A percentile compares a stretch with the other conserved stretches of the same genome.
Conservation (phyloP, 2,329 filamentous ascomycete species). For the Trichoderma koningiopsis region DNA sequence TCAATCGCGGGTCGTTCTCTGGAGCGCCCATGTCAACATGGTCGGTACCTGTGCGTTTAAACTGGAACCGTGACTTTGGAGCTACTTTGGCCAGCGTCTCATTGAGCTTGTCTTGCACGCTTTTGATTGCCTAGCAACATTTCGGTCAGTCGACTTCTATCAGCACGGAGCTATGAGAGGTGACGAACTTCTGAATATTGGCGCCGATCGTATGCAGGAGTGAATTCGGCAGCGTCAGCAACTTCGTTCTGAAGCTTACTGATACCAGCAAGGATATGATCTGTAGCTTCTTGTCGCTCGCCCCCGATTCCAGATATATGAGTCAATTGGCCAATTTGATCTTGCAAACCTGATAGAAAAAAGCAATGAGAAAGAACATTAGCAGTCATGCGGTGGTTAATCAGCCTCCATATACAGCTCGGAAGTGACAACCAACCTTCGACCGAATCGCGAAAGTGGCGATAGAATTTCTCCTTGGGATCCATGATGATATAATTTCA, state of each 20-base stretch:
- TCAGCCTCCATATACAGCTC: not conserved
- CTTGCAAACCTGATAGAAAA: slow-evolving; percentile 65
- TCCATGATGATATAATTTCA: slow-evolving; percentile 35
- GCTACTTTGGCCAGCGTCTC: slow-evolving; percentile 67
- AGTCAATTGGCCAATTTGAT: slow-evolving; percentile 70
- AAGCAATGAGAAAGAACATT: not conserved
- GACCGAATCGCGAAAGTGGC: slow-evolving; percentile 77
- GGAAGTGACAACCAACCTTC: slow-evolving; percentile 57
- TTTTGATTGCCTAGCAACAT: slow-evolving; percentile 68
- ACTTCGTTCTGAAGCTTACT: slow-evolving; percentile 80
- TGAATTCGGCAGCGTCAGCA: slow-evolving; percentile 76
- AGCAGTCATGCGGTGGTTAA: not conserved
- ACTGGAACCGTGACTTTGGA: slow-evolving; percentile 80
- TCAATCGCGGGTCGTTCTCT: slow-evolving; percentile 48
- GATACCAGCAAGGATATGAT: slow-evolving; percentile 78
- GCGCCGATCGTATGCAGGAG: slow-evolving; percentile 87
- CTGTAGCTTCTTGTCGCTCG: slow-evolving; percentile 78
- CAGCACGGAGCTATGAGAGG: not conserved
- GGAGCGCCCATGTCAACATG: slow-evolving; percentile 48
- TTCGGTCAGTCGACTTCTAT: not conserved
- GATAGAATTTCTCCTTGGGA: slow-evolving; percentile 77
- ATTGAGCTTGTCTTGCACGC: slow-evolving; percentile 75
- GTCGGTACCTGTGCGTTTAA: slow-evolving; percentile 52
- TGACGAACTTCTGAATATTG: slow-evolving; percentile 72
- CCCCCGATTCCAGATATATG: slow-evolving; percentile 64